A percentile compares a stretch with the other conserved stretches of the same genome.
Conservation (phyloP, 345 rosid species). For the Balakata baccata region DNA sequence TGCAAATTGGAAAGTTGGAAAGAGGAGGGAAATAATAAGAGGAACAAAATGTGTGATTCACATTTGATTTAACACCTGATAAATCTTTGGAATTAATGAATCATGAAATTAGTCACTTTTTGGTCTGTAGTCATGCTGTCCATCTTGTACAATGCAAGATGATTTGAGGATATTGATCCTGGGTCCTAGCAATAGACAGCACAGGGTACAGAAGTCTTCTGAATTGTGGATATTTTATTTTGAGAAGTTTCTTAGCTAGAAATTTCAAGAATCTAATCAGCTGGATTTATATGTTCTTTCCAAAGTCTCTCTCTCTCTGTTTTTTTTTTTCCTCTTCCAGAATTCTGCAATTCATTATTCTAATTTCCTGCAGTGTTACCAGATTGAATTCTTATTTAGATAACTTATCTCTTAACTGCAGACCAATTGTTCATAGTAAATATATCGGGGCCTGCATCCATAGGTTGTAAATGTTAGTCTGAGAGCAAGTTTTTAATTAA, state of each 20-base stretch:
- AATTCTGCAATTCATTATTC: not conserved
- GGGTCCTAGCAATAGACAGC: not conserved
- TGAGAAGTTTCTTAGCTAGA: not conserved
- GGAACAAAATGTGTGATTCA: no score
- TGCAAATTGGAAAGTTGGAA: no score
- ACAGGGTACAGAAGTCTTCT: not conserved
- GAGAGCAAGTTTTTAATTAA: not conserved
- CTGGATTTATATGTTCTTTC: no score
- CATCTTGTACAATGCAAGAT: not conserved
- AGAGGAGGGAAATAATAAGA: no score
- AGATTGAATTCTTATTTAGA: not conserved
- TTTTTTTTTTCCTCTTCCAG: no score
- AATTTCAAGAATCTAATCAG: not conserved
- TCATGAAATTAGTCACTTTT: not conserved
- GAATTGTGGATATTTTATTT: not conserved
- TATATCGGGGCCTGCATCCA: not conserved
- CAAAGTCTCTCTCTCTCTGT: no score
- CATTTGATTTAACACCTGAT: not conserved
- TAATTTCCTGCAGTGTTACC: not conserved
- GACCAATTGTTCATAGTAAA: no score
- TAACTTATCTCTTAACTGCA: not conserved
- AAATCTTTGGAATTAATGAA: not conserved
- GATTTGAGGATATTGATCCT: not conserved
- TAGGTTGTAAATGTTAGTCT: conserved; percentile 1
- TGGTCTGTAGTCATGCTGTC: not conserved